Conservation (phyloP, 768 basidiomycete species). For the Megacollybia marginata region DNA sequence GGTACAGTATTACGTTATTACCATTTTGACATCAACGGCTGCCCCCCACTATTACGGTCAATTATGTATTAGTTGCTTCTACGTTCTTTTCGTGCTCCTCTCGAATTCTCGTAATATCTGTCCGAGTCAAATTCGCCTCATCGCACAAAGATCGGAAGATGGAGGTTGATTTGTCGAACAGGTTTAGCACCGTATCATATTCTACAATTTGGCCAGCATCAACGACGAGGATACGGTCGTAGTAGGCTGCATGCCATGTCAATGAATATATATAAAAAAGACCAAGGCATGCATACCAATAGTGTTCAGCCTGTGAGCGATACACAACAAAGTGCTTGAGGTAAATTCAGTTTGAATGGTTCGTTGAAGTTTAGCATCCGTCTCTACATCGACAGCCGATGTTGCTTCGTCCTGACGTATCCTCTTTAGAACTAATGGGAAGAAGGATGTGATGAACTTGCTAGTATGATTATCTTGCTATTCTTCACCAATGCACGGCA, state of each 20-base stretch:
- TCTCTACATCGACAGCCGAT: constrained; percentile 53
- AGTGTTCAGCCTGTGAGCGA: constrained; percentile 52
- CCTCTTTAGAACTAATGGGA: neutral
- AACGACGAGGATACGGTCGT: constrained; percentile 70
- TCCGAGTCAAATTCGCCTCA: constrained; percentile 48
- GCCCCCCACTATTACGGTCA: too few relatives aligned
- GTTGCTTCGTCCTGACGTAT: constrained; percentile 50
- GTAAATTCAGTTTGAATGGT: constrained; percentile 58
- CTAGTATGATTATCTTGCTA: constrained; percentile 49
- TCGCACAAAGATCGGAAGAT: constrained; percentile 68
- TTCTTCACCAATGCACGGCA: constrained; percentile 56
- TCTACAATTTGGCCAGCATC: constrained; percentile 61
- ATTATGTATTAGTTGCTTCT: too few relatives aligned
- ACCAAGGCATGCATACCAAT: constrained; percentile 31
- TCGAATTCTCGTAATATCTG: constrained; percentile 49
- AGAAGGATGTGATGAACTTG: constrained; percentile 15
- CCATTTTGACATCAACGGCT: too few relatives aligned
- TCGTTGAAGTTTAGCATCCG: constrained; percentile 52
- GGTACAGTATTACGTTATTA: too few relatives aligned
- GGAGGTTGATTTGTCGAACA: constrained; percentile 53
- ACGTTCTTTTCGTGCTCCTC: neutral
- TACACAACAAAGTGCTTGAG: constrained; percentile 43
- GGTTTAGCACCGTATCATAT: constrained; percentile 64
- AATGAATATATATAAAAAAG: constrained; percentile 8
- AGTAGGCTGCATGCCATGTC: constrained; percentile 34